A percentile compares a stretch with the other conserved stretches of the same genome.
Conservation (phyloP, 805 yeast species). For the Pichia deserticola region DNA sequence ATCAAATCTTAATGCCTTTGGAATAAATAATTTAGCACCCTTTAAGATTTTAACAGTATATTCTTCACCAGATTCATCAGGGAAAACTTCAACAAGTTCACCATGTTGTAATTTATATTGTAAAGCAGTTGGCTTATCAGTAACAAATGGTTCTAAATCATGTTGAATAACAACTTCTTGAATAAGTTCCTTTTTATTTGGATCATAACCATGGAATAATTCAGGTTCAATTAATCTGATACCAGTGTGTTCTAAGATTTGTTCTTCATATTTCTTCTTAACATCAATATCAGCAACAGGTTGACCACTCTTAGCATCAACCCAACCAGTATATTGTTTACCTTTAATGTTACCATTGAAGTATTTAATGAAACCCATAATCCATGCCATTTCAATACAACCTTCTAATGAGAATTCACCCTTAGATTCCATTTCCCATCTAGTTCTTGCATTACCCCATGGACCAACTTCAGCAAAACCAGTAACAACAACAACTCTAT, state of each 20-base stretch:
- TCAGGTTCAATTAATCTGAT: slow-evolving; percentile 96
- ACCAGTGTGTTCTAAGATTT: slow-evolving; percentile 90
- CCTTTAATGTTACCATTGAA: slow-evolving; percentile 87
- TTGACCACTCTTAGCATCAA: slow-evolving; percentile 84
- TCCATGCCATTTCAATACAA: slow-evolving; percentile 99
- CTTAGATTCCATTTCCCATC: slow-evolving; percentile 98
- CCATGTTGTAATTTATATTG: slow-evolving; percentile 93
- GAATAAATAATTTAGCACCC: slow-evolving; percentile 87
- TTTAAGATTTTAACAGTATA: slow-evolving; percentile 82
- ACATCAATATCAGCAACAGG: slow-evolving; percentile 95
- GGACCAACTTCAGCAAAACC: slow-evolving; percentile 99
- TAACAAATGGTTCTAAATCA: slow-evolving; percentile 92
- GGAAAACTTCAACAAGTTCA: slow-evolving; percentile 81
- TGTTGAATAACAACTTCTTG: slow-evolving; percentile 97
- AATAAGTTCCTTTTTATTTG: slow-evolving; percentile 82
- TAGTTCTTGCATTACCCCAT: slow-evolving; percentile 98
- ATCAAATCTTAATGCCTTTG: slow-evolving; percentile 74
- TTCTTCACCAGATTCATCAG: slow-evolving; percentile 79
- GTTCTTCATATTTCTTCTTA: slow-evolving; percentile 83
- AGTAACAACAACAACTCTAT: slow-evolving; percentile 86
- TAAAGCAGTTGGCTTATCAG: slow-evolving; percentile 90
- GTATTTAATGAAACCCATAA: slow-evolving; percentile 95
- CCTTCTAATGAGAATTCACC: slow-evolving; percentile 97
- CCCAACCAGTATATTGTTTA: slow-evolving; percentile 94
- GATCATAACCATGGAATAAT: slow-evolving; percentile 88